Evolutionary conservation across 306 rosid species (phyloP), one percentile per base, ranked within the genome.

Genomic region (Castanea sativa): DNA sequence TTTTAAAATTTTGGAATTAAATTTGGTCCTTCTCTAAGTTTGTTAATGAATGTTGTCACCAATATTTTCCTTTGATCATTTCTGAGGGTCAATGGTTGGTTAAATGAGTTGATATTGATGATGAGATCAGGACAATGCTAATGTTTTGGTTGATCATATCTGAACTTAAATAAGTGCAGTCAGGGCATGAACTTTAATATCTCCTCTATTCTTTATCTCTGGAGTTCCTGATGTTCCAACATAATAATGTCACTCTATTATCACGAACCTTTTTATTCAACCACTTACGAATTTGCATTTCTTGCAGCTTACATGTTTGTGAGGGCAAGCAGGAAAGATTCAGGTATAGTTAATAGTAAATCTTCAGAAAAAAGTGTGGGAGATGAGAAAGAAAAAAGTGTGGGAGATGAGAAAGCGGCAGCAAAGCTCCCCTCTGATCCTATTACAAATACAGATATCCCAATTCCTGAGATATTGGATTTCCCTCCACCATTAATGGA

Each of bases 251-350:
- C 19, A 23, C 19, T 23, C 32, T 4, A 59, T 4, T 49, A 20
- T 80, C 27, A 23, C 13, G 49, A 14, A 38, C 32, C 27, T 59
- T 57, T 58, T 18, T 10, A 51, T 8, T 55, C 5, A 4, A 18
- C 82, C 25, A 3, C 19, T 56, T 41, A 63, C 73, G 79, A 76
- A 82, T 72, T 73, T 63, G 65, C 68, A 68, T 81, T 30, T 82
- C 71, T 77, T 81, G 78, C 91, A 94, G 97, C 94, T 76, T 94
- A 77, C 85, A 82, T 94, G 57, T 92, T 94, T 83, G 83, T 84
- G 61, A 79, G 82, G 30, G 85, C 90, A 55, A 88, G 80, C 79
- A 87, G 65, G 85, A 87, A 83, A 86, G 92, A 89, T 8, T 56
- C 75, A 20, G 71, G 65, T 73, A 79, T 75, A 55, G 51, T 33